These are phyloP conservation scores for Tetrahymena borealis DNA, from an alignment of 73 alveolate genomes.

Conservation along the genomic window DNA sequence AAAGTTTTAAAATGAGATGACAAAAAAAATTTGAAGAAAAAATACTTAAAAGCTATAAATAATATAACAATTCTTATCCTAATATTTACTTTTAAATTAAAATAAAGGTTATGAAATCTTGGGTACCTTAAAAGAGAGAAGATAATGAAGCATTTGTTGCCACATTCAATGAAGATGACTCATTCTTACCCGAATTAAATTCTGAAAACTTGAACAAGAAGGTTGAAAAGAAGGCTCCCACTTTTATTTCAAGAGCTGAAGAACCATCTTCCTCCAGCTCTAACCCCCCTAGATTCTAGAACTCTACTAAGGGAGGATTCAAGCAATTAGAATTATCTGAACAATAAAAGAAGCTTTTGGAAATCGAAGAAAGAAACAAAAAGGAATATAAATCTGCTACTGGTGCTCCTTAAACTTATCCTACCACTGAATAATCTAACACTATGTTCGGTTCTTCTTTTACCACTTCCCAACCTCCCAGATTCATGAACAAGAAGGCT, in stretches of 20 bases:
- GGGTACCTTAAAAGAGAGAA: conserved; percentile 1
- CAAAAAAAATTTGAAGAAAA: too few relatives aligned
- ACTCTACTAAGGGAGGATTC: not conserved
- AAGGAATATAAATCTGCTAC: not conserved
- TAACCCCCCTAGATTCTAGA: not conserved
- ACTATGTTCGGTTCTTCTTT: not conserved
- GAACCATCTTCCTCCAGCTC: not conserved
- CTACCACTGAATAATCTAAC: not conserved
- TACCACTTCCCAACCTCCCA: not conserved
- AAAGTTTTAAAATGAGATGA: too few relatives aligned
- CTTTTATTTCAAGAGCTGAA: not conserved
- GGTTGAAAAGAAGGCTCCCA: not conserved
- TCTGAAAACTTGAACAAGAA: not conserved
- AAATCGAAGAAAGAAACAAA: not conserved
- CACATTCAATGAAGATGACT: not conserved
- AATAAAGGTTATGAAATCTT: not conserved
- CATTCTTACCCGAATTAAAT: not conserved
- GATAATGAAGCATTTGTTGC: not conserved
- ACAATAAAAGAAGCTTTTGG: not conserved
- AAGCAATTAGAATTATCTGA: not conserved
- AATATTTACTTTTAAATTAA: too few relatives aligned
- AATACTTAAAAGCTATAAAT: too few relatives aligned
- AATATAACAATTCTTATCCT: too few relatives aligned
- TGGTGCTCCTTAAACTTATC: not conserved
- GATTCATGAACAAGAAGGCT: not conserved